Evolutionary conservation across 306 rosid species (phyloP), one percentile per base, ranked within the genome.

Genomic region (Fragaria nilgerrensis): DNA sequence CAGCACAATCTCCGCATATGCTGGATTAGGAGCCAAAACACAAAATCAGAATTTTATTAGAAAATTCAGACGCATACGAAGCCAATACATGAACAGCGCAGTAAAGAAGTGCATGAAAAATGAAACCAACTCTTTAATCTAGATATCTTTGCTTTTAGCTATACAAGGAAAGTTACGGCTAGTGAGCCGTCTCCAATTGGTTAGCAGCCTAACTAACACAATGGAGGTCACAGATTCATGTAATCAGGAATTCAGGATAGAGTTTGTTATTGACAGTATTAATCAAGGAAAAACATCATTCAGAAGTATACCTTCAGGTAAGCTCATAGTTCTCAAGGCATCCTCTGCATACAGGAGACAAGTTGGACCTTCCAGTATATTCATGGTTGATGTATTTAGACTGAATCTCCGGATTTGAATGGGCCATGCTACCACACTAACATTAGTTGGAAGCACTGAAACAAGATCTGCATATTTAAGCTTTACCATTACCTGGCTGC

Each of bases 1-100:
- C 81, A 95, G 84, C 69, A 95, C 96, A 52, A 95, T 88, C 88
- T 95, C 97, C 9, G 98, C 97, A 50, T 89, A 95, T 41, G 97
- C 98, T 95, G 96, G 36, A 73, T 83, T 23, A 56, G 55, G 10
- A 56, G 39, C 59, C 29, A 41, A 69, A 84, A 74, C 37, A 77
- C 34, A 45, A 79, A 72, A 73, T 66, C 68, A 75, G 49, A 15
- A 34, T 53, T 2, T 20, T 32, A 32, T 37, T 9, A 19, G 43
- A 75, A 77, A 62, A 71, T 36, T 3, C 4, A 77, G 79, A 70
- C 29, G 75, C 74, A 74, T 27, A 34, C 19, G 45, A 69, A 67
- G 32, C 23, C 12, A 20, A 16, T 25, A 70, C 75, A 59, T 70
- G 56, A 76, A 79, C 62, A 19, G 55, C 2, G 0, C 0, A 14